A percentile compares a stretch with the other conserved stretches of the same genome.
Evolutionary conservation across 345 rosid species (phyloP).

Genomic region (Passiflora organensis): DNA sequence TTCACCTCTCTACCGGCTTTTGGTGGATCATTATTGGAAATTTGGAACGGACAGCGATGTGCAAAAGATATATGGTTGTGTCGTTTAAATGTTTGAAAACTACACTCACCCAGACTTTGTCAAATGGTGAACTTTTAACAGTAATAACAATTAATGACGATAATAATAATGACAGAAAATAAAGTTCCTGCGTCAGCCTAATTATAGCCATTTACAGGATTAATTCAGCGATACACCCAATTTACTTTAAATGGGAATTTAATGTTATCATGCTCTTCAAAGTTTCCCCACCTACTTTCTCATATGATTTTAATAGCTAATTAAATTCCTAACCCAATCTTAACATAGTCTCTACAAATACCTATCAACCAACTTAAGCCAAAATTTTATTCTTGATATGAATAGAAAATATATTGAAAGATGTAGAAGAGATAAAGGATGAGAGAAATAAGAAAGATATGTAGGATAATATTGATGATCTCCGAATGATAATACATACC

Average conservation of each 20-base stretch:
- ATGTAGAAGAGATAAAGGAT: too few species aligned
- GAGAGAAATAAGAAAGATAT: too few species aligned
- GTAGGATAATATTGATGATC: too few species aligned
- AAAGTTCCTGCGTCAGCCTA: constrained; percentile 21
- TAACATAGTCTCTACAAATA: neutral
- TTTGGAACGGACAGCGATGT: constrained; percentile 13
- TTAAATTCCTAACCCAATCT: constrained; percentile 8
- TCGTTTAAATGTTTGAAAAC: constrained; percentile 49
- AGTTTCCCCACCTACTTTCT: constrained; percentile 25
- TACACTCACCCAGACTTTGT: constrained; percentile 36
- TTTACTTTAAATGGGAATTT: constrained; percentile 30
- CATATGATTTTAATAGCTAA: constrained; percentile 11
- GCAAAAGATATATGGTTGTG: constrained; percentile 25
- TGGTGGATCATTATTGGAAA: neutral
- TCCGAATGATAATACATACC: too few species aligned
- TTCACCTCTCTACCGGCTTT: neutral
- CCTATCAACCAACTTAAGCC: too few species aligned
- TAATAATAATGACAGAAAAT: constrained; percentile 33
- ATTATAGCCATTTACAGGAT: constrained; percentile 30
- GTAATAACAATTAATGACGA: constrained; percentile 36
- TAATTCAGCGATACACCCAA: constrained; percentile 39
- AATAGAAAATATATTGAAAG: neutral
- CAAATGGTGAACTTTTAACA: constrained; percentile 35
- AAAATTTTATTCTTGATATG: too few species aligned
- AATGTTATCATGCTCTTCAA: neutral